phyloP scores from a whole-genome alignment of 352 stramenopile genomes.

The Phytophthora niederhauseri region DNA sequence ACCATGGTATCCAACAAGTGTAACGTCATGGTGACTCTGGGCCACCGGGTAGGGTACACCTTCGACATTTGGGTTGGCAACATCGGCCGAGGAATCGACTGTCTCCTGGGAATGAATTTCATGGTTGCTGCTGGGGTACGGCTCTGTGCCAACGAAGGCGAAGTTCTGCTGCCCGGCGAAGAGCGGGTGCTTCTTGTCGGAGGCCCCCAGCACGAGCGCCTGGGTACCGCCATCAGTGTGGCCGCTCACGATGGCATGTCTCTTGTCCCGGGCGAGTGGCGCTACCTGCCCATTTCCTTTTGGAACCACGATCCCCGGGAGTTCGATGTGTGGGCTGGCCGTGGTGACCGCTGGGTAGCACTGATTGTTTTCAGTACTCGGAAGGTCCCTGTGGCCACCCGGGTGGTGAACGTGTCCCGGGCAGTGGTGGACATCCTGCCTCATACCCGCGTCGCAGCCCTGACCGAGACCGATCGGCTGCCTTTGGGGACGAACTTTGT shows the following conservation, averaged over 20 bases:
- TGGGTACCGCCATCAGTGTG: not conserved
- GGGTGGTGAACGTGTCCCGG: conserved; percentile 2
- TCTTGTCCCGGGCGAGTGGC: not conserved
- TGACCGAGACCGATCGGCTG: not conserved
- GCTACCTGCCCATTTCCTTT: not conserved
- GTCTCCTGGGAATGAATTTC: not conserved
- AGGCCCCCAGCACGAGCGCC: not conserved
- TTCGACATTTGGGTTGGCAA: conserved; percentile 33
- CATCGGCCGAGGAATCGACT: conserved; percentile 11
- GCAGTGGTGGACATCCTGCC: not conserved
- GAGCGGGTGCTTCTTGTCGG: conserved; percentile 4
- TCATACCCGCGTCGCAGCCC: not conserved
- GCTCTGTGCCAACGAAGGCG: not conserved
- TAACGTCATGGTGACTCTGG: conserved; percentile 35
- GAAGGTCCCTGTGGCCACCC: not conserved
- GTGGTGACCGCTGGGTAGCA: not conserved
- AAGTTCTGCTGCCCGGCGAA: not conserved
- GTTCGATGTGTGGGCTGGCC: not conserved
- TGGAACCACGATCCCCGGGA: not conserved
- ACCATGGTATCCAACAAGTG: conserved; percentile 16
- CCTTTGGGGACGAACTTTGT: conserved; percentile 9
- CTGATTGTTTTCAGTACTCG: not conserved
- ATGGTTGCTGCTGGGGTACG: not conserved
- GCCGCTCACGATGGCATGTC: not conserved
- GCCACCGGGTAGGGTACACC: not conserved